phyloP scores from a whole-genome alignment of 176 grass and related monocot species.

The Zizania latifolia region DNA sequence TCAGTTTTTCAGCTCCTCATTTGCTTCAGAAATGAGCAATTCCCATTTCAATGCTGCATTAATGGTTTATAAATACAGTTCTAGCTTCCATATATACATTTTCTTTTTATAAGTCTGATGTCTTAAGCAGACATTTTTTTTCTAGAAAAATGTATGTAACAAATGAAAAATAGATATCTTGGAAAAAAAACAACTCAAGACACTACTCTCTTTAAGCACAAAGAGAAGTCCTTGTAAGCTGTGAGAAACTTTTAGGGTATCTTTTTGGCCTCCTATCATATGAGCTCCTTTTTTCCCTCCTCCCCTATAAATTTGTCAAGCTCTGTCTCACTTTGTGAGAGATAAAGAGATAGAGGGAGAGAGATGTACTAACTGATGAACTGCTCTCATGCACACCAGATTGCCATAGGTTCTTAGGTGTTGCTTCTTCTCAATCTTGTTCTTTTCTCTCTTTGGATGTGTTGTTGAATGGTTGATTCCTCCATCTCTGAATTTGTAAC shows the following conservation, averaged over 20 bases:
- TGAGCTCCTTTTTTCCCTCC: not conserved
- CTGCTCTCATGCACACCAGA: constrained; percentile 23
- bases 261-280: constrained; percentile 39
- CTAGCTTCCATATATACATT: not conserved
- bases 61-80: not conserved
- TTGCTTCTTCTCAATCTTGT: constrained; percentile 36
- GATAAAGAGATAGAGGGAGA: constrained; percentile 12
- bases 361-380: constrained; percentile 25
- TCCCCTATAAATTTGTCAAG: constrained; percentile 39
- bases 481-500: not conserved
- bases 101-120: not conserved
- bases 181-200: not conserved
- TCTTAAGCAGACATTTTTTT: not conserved
- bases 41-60: not conserved
- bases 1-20: not conserved
- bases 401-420: constrained; percentile 11
- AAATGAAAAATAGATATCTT: not conserved
- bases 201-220: not conserved
- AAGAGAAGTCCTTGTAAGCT: not conserved
- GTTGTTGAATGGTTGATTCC: constrained; percentile 29
- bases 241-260: constrained; percentile 25
- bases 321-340: constrained; percentile 13
- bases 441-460: not conserved
- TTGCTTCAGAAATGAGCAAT: not conserved
- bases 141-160: not conserved